A percentile compares a stretch with the other conserved stretches of the same genome.
Evolutionary conservation across 2,329 filamentous ascomycete genomes (phyloP).

Genomic region (Aspergillus fumigatiaffinis): DNA sequence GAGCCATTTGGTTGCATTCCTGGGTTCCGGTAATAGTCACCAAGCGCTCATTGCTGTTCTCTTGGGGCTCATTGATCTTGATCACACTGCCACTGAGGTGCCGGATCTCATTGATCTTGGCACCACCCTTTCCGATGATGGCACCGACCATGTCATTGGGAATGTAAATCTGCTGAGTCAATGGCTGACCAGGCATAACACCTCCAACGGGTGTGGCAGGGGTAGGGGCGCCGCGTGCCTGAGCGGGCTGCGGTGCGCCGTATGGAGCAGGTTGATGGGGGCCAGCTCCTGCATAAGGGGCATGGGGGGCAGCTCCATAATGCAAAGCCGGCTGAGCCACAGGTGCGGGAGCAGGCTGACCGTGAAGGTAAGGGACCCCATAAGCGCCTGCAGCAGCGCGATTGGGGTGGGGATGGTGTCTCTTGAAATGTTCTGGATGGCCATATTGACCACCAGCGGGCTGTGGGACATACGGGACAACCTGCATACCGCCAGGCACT

Average conservation of each 20-base stretch:
- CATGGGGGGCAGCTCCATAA: slow-evolving; percentile 72
- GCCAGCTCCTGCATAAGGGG: slow-evolving; percentile 72
- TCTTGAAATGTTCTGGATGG: slow-evolving; percentile 77
- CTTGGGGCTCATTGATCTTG: slow-evolving; percentile 99
- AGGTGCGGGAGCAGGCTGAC: slow-evolving; percentile 53
- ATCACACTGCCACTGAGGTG: slow-evolving; percentile 97
- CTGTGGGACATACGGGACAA: slow-evolving; percentile 95
- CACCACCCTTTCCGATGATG: slow-evolving; percentile 96
- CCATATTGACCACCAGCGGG: slow-evolving; percentile 90
- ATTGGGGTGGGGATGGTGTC: slow-evolving; percentile 69
- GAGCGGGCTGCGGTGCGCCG: slow-evolving; percentile 58
- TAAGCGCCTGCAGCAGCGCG: slow-evolving; percentile 73
- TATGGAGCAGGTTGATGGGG: slow-evolving; percentile 73
- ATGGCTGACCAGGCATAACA: slow-evolving; percentile 72
- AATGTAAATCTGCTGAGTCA: slow-evolving; percentile 98
- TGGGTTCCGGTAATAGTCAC: slow-evolving; percentile 97
- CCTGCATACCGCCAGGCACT: slow-evolving; percentile 96
- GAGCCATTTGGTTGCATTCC: slow-evolving; percentile 98
- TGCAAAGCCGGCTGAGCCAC: slow-evolving; percentile 66
- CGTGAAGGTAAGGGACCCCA: slow-evolving; percentile 67
- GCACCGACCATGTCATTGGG: slow-evolving; percentile 99
- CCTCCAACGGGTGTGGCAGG: slow-evolving; percentile 63
- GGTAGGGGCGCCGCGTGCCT: slow-evolving; percentile 64
- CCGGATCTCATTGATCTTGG: slow-evolving; percentile 99
- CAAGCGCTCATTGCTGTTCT: slow-evolving; percentile 96